Percentiles rank a stretch among this genome's conserved stretches.
These are phyloP conservation scores for Akanthomyces uredinophilus DNA, from an alignment of 2,329 filamentous ascomycete species.

Conservation along the genomic window DNA sequence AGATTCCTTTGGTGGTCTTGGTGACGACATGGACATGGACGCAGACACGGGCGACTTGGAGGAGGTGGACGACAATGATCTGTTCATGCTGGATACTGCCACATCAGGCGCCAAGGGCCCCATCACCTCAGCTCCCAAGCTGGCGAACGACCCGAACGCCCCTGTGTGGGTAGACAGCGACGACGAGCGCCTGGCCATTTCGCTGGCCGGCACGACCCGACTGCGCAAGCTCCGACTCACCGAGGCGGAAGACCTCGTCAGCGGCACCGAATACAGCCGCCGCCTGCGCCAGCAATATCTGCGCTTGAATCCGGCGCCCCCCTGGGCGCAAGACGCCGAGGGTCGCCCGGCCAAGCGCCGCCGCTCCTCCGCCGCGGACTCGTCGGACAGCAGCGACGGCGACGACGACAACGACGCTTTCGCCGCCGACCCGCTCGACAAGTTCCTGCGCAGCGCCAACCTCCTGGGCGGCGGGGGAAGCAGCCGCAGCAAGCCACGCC, in stretches of 20 bases:
- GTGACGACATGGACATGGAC: constrained; percentile 36
- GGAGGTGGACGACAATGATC: constrained; percentile 66
- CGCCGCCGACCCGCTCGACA: constrained; percentile 72
- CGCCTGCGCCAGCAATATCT: constrained; percentile 74
- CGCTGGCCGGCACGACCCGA: constrained; percentile 68
- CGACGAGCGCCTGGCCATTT: constrained; percentile 81
- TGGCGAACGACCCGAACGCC: constrained; percentile 31
- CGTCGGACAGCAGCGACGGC: constrained; percentile 45
- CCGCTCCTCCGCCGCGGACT: constrained; percentile 44
- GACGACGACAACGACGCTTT: constrained; percentile 54
- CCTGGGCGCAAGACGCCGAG: constrained; percentile 52
- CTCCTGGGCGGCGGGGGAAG: constrained; percentile 52
- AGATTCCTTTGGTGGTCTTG: constrained; percentile 31
- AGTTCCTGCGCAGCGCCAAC: constrained; percentile 70
- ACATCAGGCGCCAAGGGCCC: constrained; percentile 35
- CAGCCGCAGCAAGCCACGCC: constrained; percentile 51
- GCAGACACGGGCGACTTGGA: constrained; percentile 51
- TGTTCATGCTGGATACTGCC: constrained; percentile 78
- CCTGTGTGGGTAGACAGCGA: constrained; percentile 93
- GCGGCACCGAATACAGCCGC: constrained; percentile 76
- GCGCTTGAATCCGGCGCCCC: constrained; percentile 53
- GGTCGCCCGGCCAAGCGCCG: constrained; percentile 47
- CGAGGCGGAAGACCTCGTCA: constrained; percentile 81
- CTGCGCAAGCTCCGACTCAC: constrained; percentile 77
- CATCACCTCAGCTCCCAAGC: constrained; percentile 19